A percentile compares a stretch with the other conserved stretches of the same genome.
phyloP scores from a whole-genome alignment of 2,329 filamentous ascomycete genomes.

The Ascochyta rabiei region DNA sequence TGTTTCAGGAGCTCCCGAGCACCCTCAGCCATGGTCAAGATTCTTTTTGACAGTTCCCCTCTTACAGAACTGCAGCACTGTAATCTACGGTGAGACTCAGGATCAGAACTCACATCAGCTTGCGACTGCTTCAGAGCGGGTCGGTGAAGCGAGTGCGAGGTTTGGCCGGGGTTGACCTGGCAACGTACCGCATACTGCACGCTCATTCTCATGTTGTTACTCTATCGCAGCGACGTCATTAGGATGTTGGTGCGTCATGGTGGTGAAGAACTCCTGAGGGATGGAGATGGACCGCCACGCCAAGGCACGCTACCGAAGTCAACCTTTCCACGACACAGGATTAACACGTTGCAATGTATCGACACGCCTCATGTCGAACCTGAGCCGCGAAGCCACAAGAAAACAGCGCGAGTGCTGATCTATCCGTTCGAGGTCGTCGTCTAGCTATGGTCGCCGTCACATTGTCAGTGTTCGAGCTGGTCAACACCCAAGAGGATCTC shows the following conservation, averaged over 20 bases:
- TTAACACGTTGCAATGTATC: background rate
- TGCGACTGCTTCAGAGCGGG: conserved; percentile 5
- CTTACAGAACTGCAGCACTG: conserved; percentile 9
- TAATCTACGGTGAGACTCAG: background rate
- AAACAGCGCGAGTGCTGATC: background rate
- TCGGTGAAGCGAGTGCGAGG: background rate
- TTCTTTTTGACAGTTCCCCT: background rate
- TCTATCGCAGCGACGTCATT: background rate
- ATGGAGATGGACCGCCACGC: background rate
- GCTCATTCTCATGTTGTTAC: background rate
- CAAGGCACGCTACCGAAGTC: background rate
- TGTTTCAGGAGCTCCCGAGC: conserved; percentile 21
- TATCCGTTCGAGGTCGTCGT: background rate
- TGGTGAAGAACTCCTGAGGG: background rate
- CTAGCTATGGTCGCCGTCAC: background rate
- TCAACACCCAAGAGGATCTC: too few relatives aligned
- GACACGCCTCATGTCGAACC: background rate
- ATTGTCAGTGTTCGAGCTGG: too few relatives aligned
- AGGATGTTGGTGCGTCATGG: background rate
- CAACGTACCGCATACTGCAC: background rate
- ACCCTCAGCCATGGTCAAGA: background rate
- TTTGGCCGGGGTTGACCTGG: background rate
- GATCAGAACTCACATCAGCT: background rate
- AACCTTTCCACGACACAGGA: too few relatives aligned
- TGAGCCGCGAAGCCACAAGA: background rate